phyloP scores from a whole-genome alignment of 2,329 filamentous ascomycete species.

The Didymella sp. region DNA sequence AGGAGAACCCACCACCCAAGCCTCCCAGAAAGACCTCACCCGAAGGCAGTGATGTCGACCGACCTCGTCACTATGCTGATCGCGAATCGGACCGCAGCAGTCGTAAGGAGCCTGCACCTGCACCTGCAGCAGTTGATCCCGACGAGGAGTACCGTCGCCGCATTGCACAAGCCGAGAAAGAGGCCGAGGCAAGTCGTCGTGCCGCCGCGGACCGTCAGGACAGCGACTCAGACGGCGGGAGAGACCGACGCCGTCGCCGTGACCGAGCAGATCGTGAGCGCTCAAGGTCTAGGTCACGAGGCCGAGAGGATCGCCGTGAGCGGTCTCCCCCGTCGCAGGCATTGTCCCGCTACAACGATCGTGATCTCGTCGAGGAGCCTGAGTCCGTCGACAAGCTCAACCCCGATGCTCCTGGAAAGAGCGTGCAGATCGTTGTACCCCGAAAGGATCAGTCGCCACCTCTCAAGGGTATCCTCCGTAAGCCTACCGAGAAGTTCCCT shows the following conservation, averaged over 20 bases:
- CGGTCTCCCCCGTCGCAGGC: slow-evolving; percentile 34
- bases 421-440: slow-evolving; percentile 71
- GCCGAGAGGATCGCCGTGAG: slow-evolving; percentile 36
- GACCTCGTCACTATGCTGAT: slow-evolving; percentile 48
- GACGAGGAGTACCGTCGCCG: slow-evolving; percentile 61
- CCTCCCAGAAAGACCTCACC: slow-evolving; percentile 39
- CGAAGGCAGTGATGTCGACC: slow-evolving; percentile 46
- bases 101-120: slow-evolving; percentile 39
- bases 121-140: slow-evolving; percentile 49
- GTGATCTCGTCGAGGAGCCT: slow-evolving; percentile 44
- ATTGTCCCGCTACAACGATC: slow-evolving; percentile 39
- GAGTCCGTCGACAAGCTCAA: slow-evolving; percentile 35
- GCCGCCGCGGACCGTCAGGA: slow-evolving; percentile 36
- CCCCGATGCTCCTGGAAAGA: slow-evolving; percentile 38
- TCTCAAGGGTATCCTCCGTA: slow-evolving; percentile 81
- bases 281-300: slow-evolving; percentile 30
- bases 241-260: slow-evolving; percentile 43
- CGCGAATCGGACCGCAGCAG: slow-evolving; percentile 41
- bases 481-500: slow-evolving; percentile 81
- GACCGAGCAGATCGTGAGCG: slow-evolving; percentile 40
- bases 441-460: slow-evolving; percentile 71
- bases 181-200: slow-evolving; percentile 50
- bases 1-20: slow-evolving; percentile 36
- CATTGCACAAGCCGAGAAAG: slow-evolving; percentile 56
- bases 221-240: slow-evolving; percentile 45